Evolutionary conservation across 192 early-diverging fungal species (phyloP).

Genomic region (Oehlia diaphana): DNA sequence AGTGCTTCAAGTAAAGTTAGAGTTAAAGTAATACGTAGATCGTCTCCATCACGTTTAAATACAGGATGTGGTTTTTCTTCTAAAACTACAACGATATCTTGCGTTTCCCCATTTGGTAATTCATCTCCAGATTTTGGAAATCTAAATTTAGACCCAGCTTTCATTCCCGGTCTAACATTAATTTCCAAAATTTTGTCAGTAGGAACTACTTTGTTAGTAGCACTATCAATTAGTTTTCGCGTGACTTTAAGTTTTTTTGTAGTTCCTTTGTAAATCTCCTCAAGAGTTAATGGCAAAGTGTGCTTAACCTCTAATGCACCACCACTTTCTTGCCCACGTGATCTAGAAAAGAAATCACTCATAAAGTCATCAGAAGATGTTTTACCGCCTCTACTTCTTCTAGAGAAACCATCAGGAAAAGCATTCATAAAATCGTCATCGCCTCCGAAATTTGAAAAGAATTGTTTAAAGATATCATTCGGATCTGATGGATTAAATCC

Average conservation of each 20-base stretch:
- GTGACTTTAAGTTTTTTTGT: slow-evolving; percentile 95
- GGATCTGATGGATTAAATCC: slow-evolving; percentile 74
- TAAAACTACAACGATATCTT: slow-evolving; percentile 93
- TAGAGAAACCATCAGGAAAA: slow-evolving; percentile 27
- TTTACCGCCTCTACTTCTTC: slow-evolving; percentile 10
- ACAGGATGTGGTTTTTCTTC: slow-evolving; percentile 89
- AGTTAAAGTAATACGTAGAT: slow-evolving; percentile 64
- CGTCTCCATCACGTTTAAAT: slow-evolving; percentile 88
- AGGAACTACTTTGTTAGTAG: slow-evolving; percentile 42
- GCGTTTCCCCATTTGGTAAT: slow-evolving; percentile 66
- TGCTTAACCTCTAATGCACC: slow-evolving; percentile 55
- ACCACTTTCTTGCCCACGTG: slow-evolving; percentile 33
- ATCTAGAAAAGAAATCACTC: slow-evolving; percentile 30
- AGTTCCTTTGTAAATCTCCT: slow-evolving; percentile 87
- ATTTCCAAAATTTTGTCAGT: slow-evolving; percentile 84
- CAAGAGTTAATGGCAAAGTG: slow-evolving; percentile 76
- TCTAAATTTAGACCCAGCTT: slow-evolving; percentile 95
- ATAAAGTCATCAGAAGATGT: not conserved
- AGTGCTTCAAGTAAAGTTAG: slow-evolving; percentile 79
- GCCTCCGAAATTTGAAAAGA: slow-evolving; percentile 70
- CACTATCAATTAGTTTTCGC: slow-evolving; percentile 49
- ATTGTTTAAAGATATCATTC: slow-evolving; percentile 87
- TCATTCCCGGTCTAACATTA: slow-evolving; percentile 93
- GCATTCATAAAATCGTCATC: slow-evolving; percentile 39
- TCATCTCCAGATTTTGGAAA: slow-evolving; percentile 92